Percentiles rank a stretch among this genome's conserved stretches.
phyloP scores from a whole-genome alignment of 2,329 filamentous ascomycete genomes.

The Penicillium janthinellum region DNA sequence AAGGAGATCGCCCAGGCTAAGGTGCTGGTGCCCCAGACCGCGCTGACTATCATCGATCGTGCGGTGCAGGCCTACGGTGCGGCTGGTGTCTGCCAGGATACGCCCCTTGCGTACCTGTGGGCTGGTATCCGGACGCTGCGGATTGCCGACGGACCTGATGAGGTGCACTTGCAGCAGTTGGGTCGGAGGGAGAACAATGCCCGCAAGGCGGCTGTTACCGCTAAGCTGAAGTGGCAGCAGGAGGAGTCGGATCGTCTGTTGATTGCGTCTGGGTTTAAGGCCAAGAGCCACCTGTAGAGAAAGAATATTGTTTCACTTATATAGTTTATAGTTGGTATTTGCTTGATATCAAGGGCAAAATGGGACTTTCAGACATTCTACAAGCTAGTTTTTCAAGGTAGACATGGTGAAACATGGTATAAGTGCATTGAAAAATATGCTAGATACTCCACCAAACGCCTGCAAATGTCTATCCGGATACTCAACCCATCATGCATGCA shows the following conservation, averaged over 20 bases:
- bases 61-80: slow-evolving; percentile 92
- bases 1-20: slow-evolving; percentile 96
- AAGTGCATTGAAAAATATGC: slow-evolving; percentile 7
- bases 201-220: slow-evolving; percentile 46
- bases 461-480: slow-evolving; percentile 21
- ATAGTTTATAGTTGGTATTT: not conserved
- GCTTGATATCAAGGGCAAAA: not conserved
- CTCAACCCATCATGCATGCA: slow-evolving; percentile 21
- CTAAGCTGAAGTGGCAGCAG: slow-evolving; percentile 48
- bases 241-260: slow-evolving; percentile 42
- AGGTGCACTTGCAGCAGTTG: slow-evolving; percentile 75
- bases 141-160: slow-evolving; percentile 91
- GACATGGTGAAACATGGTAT: not conserved
- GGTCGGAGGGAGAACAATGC: slow-evolving; percentile 58
- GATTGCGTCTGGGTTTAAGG: slow-evolving; percentile 39
- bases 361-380: not conserved
- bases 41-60: slow-evolving; percentile 86
- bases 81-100: slow-evolving; percentile 90
- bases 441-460: slow-evolving; percentile 16
- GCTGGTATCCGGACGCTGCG: slow-evolving; percentile 77
- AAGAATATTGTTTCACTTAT: not conserved
- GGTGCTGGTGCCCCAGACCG: slow-evolving; percentile 80
- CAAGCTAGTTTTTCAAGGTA: not conserved
- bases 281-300: slow-evolving; percentile 38
- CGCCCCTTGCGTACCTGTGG: slow-evolving; percentile 84